These are phyloP conservation scores for Phytophthora tubulina DNA, from an alignment of 352 stramenopile species.

Conservation along the genomic window DNA sequence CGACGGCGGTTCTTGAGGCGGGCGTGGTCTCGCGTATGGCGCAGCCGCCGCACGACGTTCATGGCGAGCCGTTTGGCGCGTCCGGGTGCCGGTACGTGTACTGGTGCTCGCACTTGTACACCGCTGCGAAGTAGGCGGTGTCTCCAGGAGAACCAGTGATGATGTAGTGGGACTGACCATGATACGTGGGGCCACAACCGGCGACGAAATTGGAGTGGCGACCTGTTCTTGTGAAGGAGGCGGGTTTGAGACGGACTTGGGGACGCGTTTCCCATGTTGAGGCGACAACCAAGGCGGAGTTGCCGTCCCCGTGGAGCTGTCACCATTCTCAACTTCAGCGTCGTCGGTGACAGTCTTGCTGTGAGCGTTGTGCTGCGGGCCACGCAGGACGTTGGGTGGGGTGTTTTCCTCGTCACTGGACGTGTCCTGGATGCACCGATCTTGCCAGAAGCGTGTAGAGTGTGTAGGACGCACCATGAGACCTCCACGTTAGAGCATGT, in stretches of 20 bases:
- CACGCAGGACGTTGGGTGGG: background rate
- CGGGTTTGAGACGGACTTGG: too few species aligned
- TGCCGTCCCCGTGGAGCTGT: background rate
- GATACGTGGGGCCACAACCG: too few species aligned
- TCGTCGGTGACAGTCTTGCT: background rate
- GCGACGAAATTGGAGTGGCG: background rate
- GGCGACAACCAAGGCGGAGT: background rate
- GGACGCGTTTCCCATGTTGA: background rate
- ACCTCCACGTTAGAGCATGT: background rate
- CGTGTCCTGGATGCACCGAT: slow-evolving; percentile 1
- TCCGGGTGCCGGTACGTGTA: background rate
- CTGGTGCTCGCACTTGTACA: background rate
- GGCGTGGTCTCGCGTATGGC: background rate
- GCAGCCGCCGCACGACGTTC: background rate
- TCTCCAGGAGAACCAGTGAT: background rate
- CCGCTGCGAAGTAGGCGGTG: background rate
- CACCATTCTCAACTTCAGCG: background rate
- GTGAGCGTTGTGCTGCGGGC: too few species aligned
- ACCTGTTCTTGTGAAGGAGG: too few species aligned
- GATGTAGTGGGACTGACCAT: background rate
- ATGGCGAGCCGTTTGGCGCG: background rate
- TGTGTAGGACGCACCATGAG: background rate
- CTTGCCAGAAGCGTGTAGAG: too few species aligned
- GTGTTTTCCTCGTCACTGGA: background rate
- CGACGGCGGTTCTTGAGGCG: too few species aligned